Conservation (phyloP, 2,329 filamentous ascomycete species). For the Diaporthe destruens region DNA sequence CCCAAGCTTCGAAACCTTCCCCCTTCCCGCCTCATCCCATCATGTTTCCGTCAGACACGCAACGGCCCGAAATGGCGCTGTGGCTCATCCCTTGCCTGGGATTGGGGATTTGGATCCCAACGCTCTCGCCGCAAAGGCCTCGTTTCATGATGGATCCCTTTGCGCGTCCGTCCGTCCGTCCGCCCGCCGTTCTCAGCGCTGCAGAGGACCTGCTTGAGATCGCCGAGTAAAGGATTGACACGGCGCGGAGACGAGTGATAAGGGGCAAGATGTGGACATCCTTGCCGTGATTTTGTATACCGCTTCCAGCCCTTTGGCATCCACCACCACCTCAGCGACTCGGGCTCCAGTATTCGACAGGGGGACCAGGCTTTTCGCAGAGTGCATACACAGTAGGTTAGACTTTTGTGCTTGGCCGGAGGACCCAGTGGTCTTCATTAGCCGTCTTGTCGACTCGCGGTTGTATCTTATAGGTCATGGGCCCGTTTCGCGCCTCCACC, state of each 20-base stretch:
- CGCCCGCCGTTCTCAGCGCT: slow-evolving; percentile 25
- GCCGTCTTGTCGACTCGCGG: neutral
- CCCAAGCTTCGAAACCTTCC: neutral
- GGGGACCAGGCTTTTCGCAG: slow-evolving; percentile 13
- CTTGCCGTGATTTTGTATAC: slow-evolving; percentile 21
- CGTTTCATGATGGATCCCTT: neutral
- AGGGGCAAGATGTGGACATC: slow-evolving; percentile 18
- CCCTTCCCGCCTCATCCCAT: slow-evolving; percentile 14
- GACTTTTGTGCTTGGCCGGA: neutral
- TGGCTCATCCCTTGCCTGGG: neutral
- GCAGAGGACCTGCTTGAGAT: slow-evolving; percentile 11
- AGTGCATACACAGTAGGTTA: neutral
- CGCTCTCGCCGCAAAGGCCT: slow-evolving; percentile 3
- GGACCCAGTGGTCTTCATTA: neutral
- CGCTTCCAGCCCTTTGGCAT: slow-evolving; percentile 8
- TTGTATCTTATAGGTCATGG: slow-evolving; percentile 17
- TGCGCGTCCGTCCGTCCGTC: neutral
- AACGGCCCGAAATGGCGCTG: slow-evolving; percentile 30
- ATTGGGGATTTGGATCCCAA: neutral
- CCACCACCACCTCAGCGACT: slow-evolving; percentile 8
- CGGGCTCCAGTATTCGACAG: slow-evolving; percentile 14
- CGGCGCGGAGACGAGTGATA: slow-evolving; percentile 1
- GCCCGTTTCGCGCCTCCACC: slow-evolving; percentile 16
- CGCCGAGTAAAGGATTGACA: slow-evolving; percentile 12
- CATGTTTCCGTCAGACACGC: neutral